Base-by-base conservation (phyloP, 2,329 filamentous ascomycete genomes). In the Fusarium sp. region DNA sequence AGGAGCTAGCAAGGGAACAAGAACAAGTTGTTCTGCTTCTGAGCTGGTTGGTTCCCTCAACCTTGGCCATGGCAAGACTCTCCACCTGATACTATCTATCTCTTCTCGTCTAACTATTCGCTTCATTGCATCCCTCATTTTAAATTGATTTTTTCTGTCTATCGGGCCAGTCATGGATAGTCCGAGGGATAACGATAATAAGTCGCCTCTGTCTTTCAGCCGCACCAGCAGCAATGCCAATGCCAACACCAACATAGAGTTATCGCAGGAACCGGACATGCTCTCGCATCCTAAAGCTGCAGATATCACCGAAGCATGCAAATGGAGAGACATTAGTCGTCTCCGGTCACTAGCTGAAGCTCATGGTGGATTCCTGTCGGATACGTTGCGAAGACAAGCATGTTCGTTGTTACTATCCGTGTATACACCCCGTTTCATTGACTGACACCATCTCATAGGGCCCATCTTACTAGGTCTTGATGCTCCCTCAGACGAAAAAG, bases 351-450 rank as follows among this genome's bases (percentile, higher is more conserved):
- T 93, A 69, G 92, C 92, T 44, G 87, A 88, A 58, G 89, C 90
- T 3, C 83, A 85, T 60, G 92, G 91, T n/a, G 93, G 93, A 24
- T 87, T 94, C 71, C 79, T 94, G 63, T 87, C 86, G 26, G 92
- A 95, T 80, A 83, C 86, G 35, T 82, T 96, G 72, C 92, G 95
- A 75, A 89, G 89, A 79, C 84, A 86, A 81, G 94, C 94, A 75
- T 98, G 96, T 97, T 89, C 83, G 93, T 89, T 47, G 53, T 59
- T 45, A 54, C 55, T 45, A 39, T 41, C 57, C 45, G 48, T 44
- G 20, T 38, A 55, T 56, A 30, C 59, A 50, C 65, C 55, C 57
- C 48, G 39, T 38, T 55, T 42, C 51, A 57, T 56, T 69, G 70
- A 66, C 72, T 74, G 68, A 72, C 38, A 64, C 54, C 35, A 54